A percentile compares a stretch with the other conserved stretches of the same genome.
These are phyloP conservation scores for Aphanocladium album DNA, from an alignment of 2,329 filamentous ascomycete species.

Conservation along the genomic window DNA sequence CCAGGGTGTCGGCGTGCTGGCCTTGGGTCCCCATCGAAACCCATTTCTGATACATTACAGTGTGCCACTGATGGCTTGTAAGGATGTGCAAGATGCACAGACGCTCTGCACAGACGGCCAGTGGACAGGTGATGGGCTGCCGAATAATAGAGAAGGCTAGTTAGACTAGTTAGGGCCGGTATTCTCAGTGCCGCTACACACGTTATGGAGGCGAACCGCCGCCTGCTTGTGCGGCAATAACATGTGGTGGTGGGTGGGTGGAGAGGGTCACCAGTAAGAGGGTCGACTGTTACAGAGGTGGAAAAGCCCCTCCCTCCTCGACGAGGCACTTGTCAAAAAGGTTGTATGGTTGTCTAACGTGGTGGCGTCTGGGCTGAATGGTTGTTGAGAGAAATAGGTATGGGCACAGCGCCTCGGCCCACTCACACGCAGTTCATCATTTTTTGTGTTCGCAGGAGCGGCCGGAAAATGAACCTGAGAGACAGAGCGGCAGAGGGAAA, in stretches of 20 bases:
- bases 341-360: background rate
- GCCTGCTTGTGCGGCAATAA: background rate
- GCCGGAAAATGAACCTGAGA: background rate
- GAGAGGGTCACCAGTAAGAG: background rate
- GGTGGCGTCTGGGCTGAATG: background rate
- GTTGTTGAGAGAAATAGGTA: background rate
- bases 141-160: background rate
- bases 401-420: background rate
- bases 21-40: background rate
- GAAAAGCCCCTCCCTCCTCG: background rate
- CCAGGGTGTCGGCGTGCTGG: background rate
- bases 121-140: background rate
- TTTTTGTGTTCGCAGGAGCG: background rate
- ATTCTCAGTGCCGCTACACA: background rate
- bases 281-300: background rate
- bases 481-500: background rate
- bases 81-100: background rate
- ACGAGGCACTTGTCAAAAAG: background rate
- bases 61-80: background rate
- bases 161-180: background rate
- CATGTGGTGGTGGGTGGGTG: background rate
- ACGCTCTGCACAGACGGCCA: background rate
- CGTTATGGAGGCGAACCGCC: background rate
- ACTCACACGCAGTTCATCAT: background rate
- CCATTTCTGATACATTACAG: background rate